Percentiles rank a stretch among this genome's conserved stretches.
Conservation (phyloP, 805 yeast genomes). For the Dipodascopsis uninucleata region DNA sequence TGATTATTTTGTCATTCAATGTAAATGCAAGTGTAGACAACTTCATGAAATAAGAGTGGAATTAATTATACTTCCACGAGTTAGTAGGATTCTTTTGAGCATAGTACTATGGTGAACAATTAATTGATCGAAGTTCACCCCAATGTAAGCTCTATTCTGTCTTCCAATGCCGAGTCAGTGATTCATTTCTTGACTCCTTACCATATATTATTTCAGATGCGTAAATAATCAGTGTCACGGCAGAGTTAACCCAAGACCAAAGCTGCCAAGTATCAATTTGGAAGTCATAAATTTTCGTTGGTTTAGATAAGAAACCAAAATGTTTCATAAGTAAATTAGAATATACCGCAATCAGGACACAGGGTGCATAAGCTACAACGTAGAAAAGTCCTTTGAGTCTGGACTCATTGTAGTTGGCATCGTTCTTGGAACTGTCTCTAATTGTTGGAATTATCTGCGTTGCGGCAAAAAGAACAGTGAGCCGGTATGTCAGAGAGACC, state of each 20-base stretch:
- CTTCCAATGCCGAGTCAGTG: constrained; percentile 30
- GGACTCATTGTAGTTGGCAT: neutral
- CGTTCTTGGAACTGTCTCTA: constrained; percentile 29
- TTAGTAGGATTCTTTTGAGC: neutral
- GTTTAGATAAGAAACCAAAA: constrained; percentile 61
- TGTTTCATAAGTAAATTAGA: constrained; percentile 91
- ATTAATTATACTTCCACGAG: too few species aligned
- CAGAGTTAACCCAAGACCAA: constrained; percentile 96
- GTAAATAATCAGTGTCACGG: constrained; percentile 73
- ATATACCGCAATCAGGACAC: constrained; percentile 90
- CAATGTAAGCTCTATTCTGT: constrained; percentile 17
- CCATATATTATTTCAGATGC: constrained; percentile 61
- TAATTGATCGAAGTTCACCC: neutral
- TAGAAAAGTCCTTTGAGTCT: constrained; percentile 33
- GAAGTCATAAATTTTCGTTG: constrained; percentile 58
- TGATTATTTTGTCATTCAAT: too few species aligned
- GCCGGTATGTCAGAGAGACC: constrained; percentile 77
- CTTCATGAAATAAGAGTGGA: too few species aligned
- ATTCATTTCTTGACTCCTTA: constrained; percentile 25
- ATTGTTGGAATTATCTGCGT: constrained; percentile 87
- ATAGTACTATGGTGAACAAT: neutral
- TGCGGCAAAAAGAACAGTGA: constrained; percentile 82
- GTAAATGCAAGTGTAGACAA: too few species aligned
- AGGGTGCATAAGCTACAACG: constrained; percentile 86
- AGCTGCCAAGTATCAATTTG: constrained; percentile 66